Percentiles rank a stretch among this genome's conserved stretches.
These are phyloP conservation scores for Acacia concinna DNA, from an alignment of 331 rosid genomes.

Conservation along the genomic window DNA sequence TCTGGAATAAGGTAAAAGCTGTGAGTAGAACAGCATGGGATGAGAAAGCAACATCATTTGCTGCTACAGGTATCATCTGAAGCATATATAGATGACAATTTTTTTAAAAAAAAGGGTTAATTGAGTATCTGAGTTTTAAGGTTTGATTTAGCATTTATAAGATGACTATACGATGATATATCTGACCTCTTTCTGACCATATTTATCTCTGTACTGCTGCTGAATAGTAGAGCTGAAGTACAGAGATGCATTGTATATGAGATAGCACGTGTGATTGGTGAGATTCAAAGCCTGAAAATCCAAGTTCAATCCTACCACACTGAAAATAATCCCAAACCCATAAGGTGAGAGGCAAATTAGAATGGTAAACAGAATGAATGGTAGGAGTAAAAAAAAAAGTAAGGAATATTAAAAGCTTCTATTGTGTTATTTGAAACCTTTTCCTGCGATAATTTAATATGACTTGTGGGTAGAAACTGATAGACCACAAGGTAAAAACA, in stretches of 20 bases:
- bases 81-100: background rate
- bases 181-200: background rate
- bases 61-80: constrained; percentile 61
- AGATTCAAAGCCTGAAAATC: constrained; percentile 33
- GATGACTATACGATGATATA: background rate
- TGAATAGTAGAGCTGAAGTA: background rate
- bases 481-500: background rate
- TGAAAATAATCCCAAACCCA: background rate
- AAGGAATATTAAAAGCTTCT: too few species aligned
- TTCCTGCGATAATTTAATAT: background rate
- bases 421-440: background rate
- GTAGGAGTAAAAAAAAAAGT: background rate
- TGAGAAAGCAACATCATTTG: constrained; percentile 78
- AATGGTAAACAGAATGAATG: background rate
- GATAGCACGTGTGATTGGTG: constrained; percentile 48
- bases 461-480: background rate
- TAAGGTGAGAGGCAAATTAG: background rate
- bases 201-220: background rate
- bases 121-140: background rate
- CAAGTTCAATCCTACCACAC: background rate
- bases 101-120: background rate
- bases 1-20: constrained; percentile 63
- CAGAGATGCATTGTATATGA: background rate
- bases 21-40: constrained; percentile 81
- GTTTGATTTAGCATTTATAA: background rate